Base-by-base conservation (phyloP, 305 asterid species). In the Nicotiana rustica region DNA sequence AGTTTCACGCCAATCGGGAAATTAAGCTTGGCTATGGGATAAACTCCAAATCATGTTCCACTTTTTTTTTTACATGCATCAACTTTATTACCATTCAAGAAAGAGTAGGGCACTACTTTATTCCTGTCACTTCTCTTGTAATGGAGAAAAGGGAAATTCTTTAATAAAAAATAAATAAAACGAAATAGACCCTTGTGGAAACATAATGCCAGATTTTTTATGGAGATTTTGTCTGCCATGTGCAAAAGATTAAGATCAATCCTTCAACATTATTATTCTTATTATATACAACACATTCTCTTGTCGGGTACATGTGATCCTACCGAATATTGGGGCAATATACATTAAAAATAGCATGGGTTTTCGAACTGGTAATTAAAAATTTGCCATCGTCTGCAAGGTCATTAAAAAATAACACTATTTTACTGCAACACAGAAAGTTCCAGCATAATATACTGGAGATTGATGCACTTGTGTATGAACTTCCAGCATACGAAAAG, bases 151-250 rank as follows among this genome's bases (percentile, higher is more conserved):
- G 36, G 17, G 4, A 13, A 62, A 61, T 67, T 75, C 41, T 15
- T 49, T 4, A 19, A 15, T 31, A 14, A 0, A 14, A 31, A 33
- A 6, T n/a, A 3, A 18, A 59, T 0, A 1, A 19, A 5, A n/a
- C 33, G 33, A 49, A 41, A 64, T 49, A 41, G 52, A 33, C 80
- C 79, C 47, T 29, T 4, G 2, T 41, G 62, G 41, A 73, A 29
- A 75, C 17, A 75, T 75, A 15, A 52, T 25, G 4, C 65, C 65
- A 75, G 8, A 52, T 75, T 56, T 56, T 56, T 75, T 21, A 14
- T 52, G 15, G 17, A 75, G 47, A 59, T 73, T 44, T 73, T 75
- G 80, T 75, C 80, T 52, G 80, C 65, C 80, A 75, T 52, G 80
- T 75, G 80, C 52, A 29, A 49, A 75, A 75, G 47, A 15, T 75